Evolutionary conservation across 2,329 filamentous ascomycete genomes (phyloP).

Genomic region (Phoma sp.): DNA sequence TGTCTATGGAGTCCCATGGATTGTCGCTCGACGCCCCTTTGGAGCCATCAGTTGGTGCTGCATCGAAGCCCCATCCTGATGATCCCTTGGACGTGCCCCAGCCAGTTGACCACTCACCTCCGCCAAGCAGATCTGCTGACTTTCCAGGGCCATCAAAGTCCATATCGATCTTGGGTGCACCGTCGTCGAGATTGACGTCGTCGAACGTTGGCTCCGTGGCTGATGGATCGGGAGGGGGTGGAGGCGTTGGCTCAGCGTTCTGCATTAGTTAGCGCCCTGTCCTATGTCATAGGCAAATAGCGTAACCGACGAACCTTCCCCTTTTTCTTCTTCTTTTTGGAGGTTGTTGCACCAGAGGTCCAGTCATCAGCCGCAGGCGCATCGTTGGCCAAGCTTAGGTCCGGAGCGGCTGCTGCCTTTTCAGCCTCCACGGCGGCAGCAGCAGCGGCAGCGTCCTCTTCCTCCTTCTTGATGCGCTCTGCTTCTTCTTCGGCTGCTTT

Average conservation of each 20-base stretch:
- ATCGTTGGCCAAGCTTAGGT: constrained; percentile 34
- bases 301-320: constrained; percentile 48
- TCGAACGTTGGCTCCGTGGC: constrained; percentile 52
- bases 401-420: constrained; percentile 36
- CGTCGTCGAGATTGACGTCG: constrained; percentile 55
- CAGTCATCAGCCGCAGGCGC: constrained; percentile 40
- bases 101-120: constrained; percentile 24
- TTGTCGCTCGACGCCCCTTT: constrained; percentile 45
- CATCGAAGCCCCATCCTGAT: constrained; percentile 35
- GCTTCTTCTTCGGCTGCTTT: constrained; percentile 48
- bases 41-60: constrained; percentile 27
- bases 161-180: constrained; percentile 56
- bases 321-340: constrained; percentile 50
- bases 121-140: constrained; percentile 36
- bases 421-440: constrained; percentile 32
- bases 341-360: constrained; percentile 30
- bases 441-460: constrained; percentile 34
- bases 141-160: constrained; percentile 48
- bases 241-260: constrained; percentile 35
- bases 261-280: constrained; percentile 32
- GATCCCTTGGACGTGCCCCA: constrained; percentile 35
- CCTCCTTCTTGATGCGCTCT: constrained; percentile 33
- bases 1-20: constrained; percentile 40
- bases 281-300: constrained; percentile 41
- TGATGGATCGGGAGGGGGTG: constrained; percentile 40